Evolutionary conservation across 805 yeast genomes (phyloP), one percentile per base, ranked within the genome.

Genomic region (Starmerella bombi): DNA sequence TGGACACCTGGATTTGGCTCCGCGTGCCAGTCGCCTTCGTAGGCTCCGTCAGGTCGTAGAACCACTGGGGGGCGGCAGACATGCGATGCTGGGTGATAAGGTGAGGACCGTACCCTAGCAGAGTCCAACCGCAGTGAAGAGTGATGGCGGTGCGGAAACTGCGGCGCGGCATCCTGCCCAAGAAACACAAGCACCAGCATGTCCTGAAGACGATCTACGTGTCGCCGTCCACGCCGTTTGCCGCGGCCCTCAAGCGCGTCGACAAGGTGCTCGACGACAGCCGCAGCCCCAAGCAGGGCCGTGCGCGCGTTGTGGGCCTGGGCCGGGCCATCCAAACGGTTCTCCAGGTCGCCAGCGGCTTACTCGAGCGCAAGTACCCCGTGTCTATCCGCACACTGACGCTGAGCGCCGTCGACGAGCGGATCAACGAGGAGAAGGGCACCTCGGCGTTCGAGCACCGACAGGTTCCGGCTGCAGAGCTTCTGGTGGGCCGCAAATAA

Each of bases 361-460:
- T 76, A 53, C 71, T 71, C 50, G 62, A 60, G 14, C 61, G 66
- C 31, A 66, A 69, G 7, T 63, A 69, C 53, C 63, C 55, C 43
- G 72, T 81, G 7, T 83, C 79, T 10, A 52, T 80, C 1, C 56
- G 59, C 22, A 84, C 94, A 0, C 75, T 70, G 19, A 73, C 78
- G 4, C 67, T 79, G 0, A 70, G 71, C 20, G 85, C 84, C 0
- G 54, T 81, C 20, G 95, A 85, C 58, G 94, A 83, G 58, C 65
- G 75, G 34, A 19, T 49, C 9, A 40, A 46, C 34, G 50, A 45
- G 39, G 57, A 50, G 2, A 57, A 51, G 5, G 64, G 59, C 3
- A 54, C 59, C 16, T 56, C 62, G 1, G 42, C 44, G 0, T 44
- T 63, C 33, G 55, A 54, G 44, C 57, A 61, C 37, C 57, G 76